Base-by-base conservation (phyloP, 441 rosid species). In the Eruca vesicaria region DNA sequence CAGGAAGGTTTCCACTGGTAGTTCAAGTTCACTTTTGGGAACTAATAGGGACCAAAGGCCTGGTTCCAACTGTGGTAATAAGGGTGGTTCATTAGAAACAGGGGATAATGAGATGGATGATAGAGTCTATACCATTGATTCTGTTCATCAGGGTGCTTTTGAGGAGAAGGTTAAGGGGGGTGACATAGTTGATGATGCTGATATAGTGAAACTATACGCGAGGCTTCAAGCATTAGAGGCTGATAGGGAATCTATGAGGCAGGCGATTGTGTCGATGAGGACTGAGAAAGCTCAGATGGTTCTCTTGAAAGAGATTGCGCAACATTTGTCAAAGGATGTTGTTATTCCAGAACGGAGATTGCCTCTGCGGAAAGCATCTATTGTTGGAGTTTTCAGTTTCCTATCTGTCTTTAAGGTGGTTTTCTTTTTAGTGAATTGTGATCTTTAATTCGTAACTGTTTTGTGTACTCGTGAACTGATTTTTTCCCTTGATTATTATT, bases 191-290 rank as follows among this genome's bases (percentile, higher is more conserved):
- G 32, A 7, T 64, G 95, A 93, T 89, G 89, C 94, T 59, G 94
- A 91, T 80, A 76, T 96, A 68, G 82, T 78, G 85, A 96, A 91
- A 82, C 92, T 96, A 10, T 91, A 86, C 83, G 82, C 70, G 86
- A 88, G 99, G 87, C 97, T 96, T 81, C 99, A 93, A 66, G 92
- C 97, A 20, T 90, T 96, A 36, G 98, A 96, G 88, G 98, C 97
- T 35, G 98, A 96, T 74, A 88, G 99, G 83, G 99, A 96, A 83
- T 96, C 98, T 19, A 91, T 96, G 99, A 90, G 90, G 80, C 94
- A 91, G 72, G 93, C 93, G 50, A 81, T 96, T 74, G 80, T 96
- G 80, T 93, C 99, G 2, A 93, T 96, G 99, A 88, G 97, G 60
- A 93, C 97, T 3, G 98, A 93, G 78, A 93, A 93, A 78, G 92